Percentiles rank a stretch among this genome's conserved stretches.
Conservation (phyloP, 192 early-diverging fungal species). For the Coemansia sp. region DNA sequence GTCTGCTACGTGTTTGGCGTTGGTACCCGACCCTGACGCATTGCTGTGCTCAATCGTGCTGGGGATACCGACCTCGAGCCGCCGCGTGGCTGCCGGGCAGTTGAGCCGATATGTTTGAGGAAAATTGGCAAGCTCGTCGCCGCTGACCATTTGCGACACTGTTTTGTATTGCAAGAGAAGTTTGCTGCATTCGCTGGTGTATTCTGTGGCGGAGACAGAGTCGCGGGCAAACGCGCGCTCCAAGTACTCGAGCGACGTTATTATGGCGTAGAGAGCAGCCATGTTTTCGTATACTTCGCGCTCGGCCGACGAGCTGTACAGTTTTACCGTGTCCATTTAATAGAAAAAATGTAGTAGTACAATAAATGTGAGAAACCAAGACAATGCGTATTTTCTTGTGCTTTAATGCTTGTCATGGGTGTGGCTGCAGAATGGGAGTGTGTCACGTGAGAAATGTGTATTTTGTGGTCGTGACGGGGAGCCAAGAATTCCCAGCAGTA, state of each 20-base stretch:
- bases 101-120: constrained; percentile 56
- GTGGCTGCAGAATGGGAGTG: background rate
- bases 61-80: constrained; percentile 93
- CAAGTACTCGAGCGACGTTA: constrained; percentile 86
- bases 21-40: constrained; percentile 47
- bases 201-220: constrained; percentile 79
- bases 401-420: background rate
- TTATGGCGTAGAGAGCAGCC: constrained; percentile 90
- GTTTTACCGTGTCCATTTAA: constrained; percentile 67
- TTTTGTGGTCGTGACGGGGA: too few relatives aligned
- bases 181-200: constrained; percentile 85
- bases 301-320: constrained; percentile 80
- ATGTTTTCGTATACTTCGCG: constrained; percentile 89
- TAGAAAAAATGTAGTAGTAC: background rate
- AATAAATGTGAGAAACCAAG: background rate
- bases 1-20: constrained; percentile 81
- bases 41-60: constrained; percentile 91
- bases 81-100: constrained; percentile 81
- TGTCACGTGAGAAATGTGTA: background rate
- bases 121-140: constrained; percentile 59
- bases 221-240: constrained; percentile 92
- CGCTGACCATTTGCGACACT: constrained; percentile 48
- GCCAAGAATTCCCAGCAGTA: background rate
- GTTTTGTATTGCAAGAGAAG: constrained; percentile 93
- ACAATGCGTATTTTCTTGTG: background rate